Evolutionary conservation across 768 basidiomycete species (phyloP).

Genomic region (Auriscalpium orientale): DNA sequence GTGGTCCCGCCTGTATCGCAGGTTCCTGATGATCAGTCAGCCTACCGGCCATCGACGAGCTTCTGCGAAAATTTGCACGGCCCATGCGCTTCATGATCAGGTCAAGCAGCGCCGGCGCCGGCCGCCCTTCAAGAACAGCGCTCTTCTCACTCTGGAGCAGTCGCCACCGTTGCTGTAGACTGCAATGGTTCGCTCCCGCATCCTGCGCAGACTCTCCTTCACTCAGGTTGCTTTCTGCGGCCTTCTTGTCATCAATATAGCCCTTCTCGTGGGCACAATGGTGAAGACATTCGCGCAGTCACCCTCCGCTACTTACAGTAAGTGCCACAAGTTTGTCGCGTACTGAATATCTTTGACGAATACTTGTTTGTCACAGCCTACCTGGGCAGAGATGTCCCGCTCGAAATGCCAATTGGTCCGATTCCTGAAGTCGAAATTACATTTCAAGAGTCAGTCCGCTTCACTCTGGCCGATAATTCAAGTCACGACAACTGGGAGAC

Average conservation of each 20-base stretch:
- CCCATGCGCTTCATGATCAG: no score
- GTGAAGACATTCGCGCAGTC: not conserved
- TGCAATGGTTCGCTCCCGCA: no score
- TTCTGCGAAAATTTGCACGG: no score
- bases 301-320: not conserved
- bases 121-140: no score
- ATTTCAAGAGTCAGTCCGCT: conserved; percentile 4
- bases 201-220: no score
- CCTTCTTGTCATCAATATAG: not conserved
- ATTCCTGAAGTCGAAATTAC: conserved; percentile 1
- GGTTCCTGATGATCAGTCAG: no score
- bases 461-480: not conserved
- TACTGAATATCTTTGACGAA: not conserved
- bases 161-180: no score
- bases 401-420: conserved; percentile 2
- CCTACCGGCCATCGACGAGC: no score
- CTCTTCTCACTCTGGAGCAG: no score
- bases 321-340: not conserved
- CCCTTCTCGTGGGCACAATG: not conserved
- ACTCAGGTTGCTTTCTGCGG: not conserved
- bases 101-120: no score
- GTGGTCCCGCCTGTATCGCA: no score
- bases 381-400: not conserved
- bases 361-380: not conserved
- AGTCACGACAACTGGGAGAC: not conserved